Evolutionary conservation across 1,284 basidiomycete genomes (phyloP).

Genomic region (Heterobasidion irregulare): DNA sequence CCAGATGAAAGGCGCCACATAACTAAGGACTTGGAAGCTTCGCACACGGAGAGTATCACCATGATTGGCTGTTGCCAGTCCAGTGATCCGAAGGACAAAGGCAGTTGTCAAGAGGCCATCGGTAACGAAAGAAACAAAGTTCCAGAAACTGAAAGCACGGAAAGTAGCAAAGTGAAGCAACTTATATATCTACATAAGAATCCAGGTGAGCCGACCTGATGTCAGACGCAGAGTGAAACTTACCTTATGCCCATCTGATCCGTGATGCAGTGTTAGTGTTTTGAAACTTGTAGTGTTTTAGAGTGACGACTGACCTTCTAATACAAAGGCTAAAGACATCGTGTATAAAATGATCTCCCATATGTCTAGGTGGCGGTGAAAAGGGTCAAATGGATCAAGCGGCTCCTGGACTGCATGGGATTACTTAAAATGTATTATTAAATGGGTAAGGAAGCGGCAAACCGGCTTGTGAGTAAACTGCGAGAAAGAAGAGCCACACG

Average conservation of each 20-base stretch:
- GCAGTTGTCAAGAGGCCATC: slow-evolving; percentile 67
- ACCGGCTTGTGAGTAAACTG: slow-evolving; percentile 83
- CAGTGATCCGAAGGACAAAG: slow-evolving; percentile 65
- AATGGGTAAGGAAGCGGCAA: slow-evolving; percentile 14
- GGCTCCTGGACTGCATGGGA: slow-evolving; percentile 56
- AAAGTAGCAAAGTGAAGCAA: slow-evolving; percentile 60
- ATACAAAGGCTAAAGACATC: slow-evolving; percentile 65
- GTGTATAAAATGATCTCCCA: slow-evolving; percentile 78
- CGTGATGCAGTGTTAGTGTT: not conserved
- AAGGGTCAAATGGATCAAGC: slow-evolving; percentile 48
- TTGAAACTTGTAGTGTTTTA: not conserved
- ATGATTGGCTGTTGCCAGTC: slow-evolving; percentile 39
- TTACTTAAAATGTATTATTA: not conserved
- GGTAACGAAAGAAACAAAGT: slow-evolving; percentile 60
- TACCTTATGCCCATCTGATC: slow-evolving; percentile 62
- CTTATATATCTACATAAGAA: slow-evolving; percentile 46
- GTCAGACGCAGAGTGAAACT: not conserved
- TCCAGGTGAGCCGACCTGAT: not conserved
- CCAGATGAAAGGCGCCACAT: slow-evolving; percentile 83
- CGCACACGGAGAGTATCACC: slow-evolving; percentile 40
- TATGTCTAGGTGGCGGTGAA: slow-evolving; percentile 46
- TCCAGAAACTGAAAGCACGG: slow-evolving; percentile 80
- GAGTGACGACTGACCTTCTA: slow-evolving; percentile 51
- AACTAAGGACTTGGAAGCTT: slow-evolving; percentile 85
- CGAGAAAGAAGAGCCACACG: slow-evolving; percentile 82